Conservation (phyloP, 1,284 basidiomycete genomes). For the Tausonia pullulans region DNA sequence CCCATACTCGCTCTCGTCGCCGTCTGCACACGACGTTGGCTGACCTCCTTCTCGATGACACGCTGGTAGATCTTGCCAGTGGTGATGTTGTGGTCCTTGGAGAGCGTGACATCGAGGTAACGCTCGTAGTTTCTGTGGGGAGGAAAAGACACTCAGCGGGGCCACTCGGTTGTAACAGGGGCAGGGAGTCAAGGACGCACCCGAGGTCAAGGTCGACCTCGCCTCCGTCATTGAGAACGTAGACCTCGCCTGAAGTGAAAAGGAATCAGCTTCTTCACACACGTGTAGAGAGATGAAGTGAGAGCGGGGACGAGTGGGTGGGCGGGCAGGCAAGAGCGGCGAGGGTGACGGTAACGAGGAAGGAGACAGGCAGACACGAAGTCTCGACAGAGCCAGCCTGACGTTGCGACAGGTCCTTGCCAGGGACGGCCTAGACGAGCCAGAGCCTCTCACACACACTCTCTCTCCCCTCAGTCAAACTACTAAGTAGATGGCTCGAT, state of each 20-base stretch:
- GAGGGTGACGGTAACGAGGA: background rate
- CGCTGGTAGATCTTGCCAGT: conserved; percentile 96
- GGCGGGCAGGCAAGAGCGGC: background rate
- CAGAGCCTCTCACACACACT: too few relatives aligned
- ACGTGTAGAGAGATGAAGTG: background rate
- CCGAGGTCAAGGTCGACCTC: conserved; percentile 97
- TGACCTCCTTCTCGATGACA: conserved; percentile 93
- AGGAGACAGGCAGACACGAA: too few relatives aligned
- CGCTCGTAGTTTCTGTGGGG: conserved; percentile 72
- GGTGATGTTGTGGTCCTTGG: conserved; percentile 94
- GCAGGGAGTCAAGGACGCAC: background rate
- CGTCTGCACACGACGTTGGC: conserved; percentile 25
- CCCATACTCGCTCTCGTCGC: background rate
- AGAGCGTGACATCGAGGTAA: conserved; percentile 89
- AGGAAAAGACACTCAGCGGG: background rate
- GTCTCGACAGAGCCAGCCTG: too few relatives aligned
- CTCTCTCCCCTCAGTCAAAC: too few relatives aligned
- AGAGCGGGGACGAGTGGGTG: background rate
- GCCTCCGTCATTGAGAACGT: conserved; percentile 95
- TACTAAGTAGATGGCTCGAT: too few relatives aligned
- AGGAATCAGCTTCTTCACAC: background rate
- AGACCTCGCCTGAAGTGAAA: conserved; percentile 69
- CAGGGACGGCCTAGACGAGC: too few relatives aligned
- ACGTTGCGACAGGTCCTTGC: too few relatives aligned
- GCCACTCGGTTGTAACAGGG: background rate